Base-by-base conservation (phyloP, 2,329 filamentous ascomycete species). In the Aureobasidium sp. region DNA sequence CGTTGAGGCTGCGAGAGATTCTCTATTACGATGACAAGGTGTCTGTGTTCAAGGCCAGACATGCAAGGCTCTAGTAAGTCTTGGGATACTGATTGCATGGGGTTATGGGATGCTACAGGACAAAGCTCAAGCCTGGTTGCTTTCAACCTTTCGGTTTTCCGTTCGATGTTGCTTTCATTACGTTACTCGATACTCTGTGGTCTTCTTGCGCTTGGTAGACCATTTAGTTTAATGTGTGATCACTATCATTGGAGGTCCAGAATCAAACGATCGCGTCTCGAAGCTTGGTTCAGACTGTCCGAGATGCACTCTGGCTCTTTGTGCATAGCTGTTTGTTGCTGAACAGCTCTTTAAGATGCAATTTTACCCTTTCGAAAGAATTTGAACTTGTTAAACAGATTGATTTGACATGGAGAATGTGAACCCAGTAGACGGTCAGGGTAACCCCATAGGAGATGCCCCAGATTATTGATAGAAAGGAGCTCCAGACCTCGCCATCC, bases 21-120 rank as follows among this genome's bases (percentile, higher is more conserved):
- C 74, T 92, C 65, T 93, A 91, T 73, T 92, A 91, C 69, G 90
- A 93, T 71, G 89, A 93, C 71, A 90, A 90, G 74, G 85, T 91
- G 59, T 85, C 87, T 32, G 86, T 93, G 62, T 93, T 93, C 76
- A 89, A 87, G 72, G 87, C 88, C 36, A 82, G 89, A 63, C 86
- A 90, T 73, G 85, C 82, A 60, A 69, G 68, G 65, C 65, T 76
- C 55, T 76, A 16, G 48, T 29, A 34, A 32, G 15, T 42, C 9
- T 55, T 32, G 37, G 4, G 21, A 32, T 5, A 21, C 16, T 42
- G 36, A 2, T 54, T 30, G 13, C 27, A 30, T 54, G 25, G 25
- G 36, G 8, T 8, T 13, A 42, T 30, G 27, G 48, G 36, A 53
- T 39, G 32, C 11, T 42, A 54, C 21, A 54, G 50, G 50, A 54